phyloP scores from a whole-genome alignment of 768 basidiomycete genomes.

The Termitomyces sp. region DNA sequence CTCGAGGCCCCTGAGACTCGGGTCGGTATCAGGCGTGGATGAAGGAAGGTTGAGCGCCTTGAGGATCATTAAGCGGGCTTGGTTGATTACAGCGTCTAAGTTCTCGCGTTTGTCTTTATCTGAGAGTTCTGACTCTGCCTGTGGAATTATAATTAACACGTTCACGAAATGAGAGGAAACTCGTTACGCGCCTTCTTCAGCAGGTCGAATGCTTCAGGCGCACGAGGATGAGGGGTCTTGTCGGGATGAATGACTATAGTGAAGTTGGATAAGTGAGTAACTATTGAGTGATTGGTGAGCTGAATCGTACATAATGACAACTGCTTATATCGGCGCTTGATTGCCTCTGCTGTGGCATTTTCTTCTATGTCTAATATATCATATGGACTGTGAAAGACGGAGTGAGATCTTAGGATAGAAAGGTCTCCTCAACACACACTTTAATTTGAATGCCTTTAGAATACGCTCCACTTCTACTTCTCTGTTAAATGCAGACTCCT shows the following conservation, averaged over 20 bases:
- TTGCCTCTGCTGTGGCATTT: slow-evolving; percentile 65
- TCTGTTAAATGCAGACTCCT: slow-evolving; percentile 80
- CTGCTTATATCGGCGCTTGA: slow-evolving; percentile 87
- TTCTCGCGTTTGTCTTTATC: slow-evolving; percentile 77
- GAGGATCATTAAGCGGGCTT: slow-evolving; percentile 67
- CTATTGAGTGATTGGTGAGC: neutral
- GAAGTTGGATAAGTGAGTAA: neutral
- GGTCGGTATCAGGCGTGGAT: slow-evolving; percentile 53
- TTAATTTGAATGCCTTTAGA: slow-evolving; percentile 91
- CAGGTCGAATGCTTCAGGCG: slow-evolving; percentile 89
- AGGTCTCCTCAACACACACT: slow-evolving; percentile 44
- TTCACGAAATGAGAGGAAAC: neutral
- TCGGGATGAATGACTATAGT: slow-evolving; percentile 93
- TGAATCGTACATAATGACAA: slow-evolving; percentile 69
- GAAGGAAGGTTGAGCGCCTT: slow-evolving; percentile 56
- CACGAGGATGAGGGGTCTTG: slow-evolving; percentile 84
- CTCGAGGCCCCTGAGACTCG: slow-evolving; percentile 44
- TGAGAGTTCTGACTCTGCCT: slow-evolving; percentile 83
- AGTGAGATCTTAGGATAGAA: neutral
- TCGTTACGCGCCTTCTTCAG: slow-evolving; percentile 72
- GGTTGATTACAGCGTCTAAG: slow-evolving; percentile 70
- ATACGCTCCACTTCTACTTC: slow-evolving; percentile 91
- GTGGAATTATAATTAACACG: neutral
- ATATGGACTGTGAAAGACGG: slow-evolving; percentile 63
- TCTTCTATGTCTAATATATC: slow-evolving; percentile 84